Evolutionary conservation across 2,329 filamentous ascomycete species (phyloP), one percentile per base, ranked within the genome.

Genomic region (Trichoderma lentiforme): DNA sequence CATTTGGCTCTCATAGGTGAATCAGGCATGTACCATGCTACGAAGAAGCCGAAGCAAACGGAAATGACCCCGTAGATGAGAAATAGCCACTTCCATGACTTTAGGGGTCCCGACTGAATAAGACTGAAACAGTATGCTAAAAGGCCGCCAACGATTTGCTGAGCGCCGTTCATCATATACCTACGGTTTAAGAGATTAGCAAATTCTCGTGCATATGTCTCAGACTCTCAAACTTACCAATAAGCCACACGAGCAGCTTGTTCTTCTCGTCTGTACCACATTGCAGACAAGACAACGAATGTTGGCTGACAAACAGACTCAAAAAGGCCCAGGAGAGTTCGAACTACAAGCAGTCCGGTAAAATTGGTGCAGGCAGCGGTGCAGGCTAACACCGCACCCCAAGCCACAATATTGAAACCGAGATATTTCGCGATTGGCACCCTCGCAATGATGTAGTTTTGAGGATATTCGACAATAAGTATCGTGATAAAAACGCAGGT

Each of bases 91-190:
- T 69, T 69, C 66, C 66, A 69, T 0, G 66, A 69, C 7, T 61
- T 36, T n/a, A 69, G 26, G 32, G 66, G 66, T 2, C 66, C 66
- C 12, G 56, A 51, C 18, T 43, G 60, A 11, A 69, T 69, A 8
- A 69, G 66, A 24, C 66, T 69, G 30, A 69, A 69, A 28, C 66
- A 69, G 18, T 69, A 69, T 1, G 66, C 66, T 12, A 69, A n/a
- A 32, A 69, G 66, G n/a, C 66, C 66, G n/a, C 66, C 66, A 3
- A 69, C 66, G 15, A 69, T 69, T 51, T 69, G 66, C 24, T 69
- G 66, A 34, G 66, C 66, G 4, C 66, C 66, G 47, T 69, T 69
- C 66, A 69, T 69, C 66, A 69, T 69, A 15, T 69, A 69, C 66
- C 66, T 69, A 7, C 7, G 5, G 3, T 43, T 28, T 34, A n/a